These are phyloP conservation scores for Miscanthus lutarioriparius DNA, from an alignment of 176 grass and related monocot genomes.

Conservation along the genomic window DNA sequence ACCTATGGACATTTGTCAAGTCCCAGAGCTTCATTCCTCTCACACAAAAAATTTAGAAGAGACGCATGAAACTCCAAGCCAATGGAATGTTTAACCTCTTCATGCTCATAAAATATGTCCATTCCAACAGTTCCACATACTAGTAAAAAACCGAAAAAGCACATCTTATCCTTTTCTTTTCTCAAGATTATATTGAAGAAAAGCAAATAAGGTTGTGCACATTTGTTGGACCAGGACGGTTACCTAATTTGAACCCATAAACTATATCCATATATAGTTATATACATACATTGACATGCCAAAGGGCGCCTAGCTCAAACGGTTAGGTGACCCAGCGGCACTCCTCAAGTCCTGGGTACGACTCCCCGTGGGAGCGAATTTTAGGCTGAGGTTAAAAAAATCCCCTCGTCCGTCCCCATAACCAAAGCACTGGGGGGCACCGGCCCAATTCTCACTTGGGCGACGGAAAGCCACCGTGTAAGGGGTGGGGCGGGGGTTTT, in stretches of 20 bases:
- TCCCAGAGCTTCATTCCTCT: neutral
- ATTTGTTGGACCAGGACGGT: slow-evolving; percentile 43
- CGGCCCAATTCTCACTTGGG: no score
- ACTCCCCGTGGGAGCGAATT: no score
- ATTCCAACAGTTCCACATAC: neutral
- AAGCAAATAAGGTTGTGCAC: slow-evolving; percentile 5
- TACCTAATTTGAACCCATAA: slow-evolving; percentile 16
- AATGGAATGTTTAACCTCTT: neutral
- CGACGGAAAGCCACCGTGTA: no score
- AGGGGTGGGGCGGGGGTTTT: no score
- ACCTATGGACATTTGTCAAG: neutral
- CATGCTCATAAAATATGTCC: neutral
- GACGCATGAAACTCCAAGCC: neutral
- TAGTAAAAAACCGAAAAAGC: neutral
- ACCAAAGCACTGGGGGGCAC: no score
- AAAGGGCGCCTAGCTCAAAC: no score
- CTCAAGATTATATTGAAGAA: neutral
- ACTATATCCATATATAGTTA: slow-evolving; percentile 5
- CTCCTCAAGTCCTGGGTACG: no score
- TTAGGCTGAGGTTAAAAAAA: no score
- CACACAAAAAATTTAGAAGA: neutral
- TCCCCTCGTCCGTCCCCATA: no score
- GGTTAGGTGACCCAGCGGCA: no score
- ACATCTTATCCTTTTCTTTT: neutral
- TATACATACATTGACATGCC: neutral